A percentile compares a stretch with the other conserved stretches of the same genome.
Conservation (phyloP, 2,329 filamentous ascomycete species). For the Colletotrichum lindemuthianum region DNA sequence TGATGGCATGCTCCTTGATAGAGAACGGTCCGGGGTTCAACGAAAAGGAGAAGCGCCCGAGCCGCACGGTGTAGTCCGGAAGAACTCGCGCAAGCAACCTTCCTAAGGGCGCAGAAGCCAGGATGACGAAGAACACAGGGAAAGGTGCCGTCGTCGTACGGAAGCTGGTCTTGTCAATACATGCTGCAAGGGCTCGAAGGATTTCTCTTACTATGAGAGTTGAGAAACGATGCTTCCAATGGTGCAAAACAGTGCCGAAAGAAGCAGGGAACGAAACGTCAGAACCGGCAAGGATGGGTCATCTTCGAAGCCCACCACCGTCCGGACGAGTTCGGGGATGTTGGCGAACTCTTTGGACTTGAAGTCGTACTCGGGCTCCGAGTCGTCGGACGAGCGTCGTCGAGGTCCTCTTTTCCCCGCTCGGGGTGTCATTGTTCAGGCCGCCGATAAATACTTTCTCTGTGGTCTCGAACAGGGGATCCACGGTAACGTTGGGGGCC, state of each 20-base stretch:
- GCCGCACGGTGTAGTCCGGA: slow-evolving; percentile 58
- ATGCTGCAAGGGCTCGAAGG: too few relatives aligned
- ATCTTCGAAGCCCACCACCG: slow-evolving; percentile 66
- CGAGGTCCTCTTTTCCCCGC: background rate
- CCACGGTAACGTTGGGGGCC: slow-evolving; percentile 4
- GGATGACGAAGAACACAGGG: slow-evolving; percentile 70
- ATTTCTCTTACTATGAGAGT: slow-evolving; percentile 19
- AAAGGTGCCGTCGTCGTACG: slow-evolving; percentile 68
- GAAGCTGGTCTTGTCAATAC: slow-evolving; percentile 58
- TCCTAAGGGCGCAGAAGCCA: slow-evolving; percentile 65
- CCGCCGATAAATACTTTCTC: slow-evolving; percentile 24
- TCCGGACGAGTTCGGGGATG: slow-evolving; percentile 53
- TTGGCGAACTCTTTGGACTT: slow-evolving; percentile 29
- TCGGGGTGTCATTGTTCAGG: slow-evolving; percentile 3
- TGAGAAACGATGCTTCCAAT: slow-evolving; percentile 26
- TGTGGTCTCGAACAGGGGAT: slow-evolving; percentile 17
- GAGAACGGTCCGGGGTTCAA: slow-evolving; percentile 67
- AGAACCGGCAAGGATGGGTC: slow-evolving; percentile 65
- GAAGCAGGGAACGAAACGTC: slow-evolving; percentile 69
- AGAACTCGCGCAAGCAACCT: slow-evolving; percentile 61
- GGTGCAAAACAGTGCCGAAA: slow-evolving; percentile 47
- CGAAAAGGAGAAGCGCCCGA: slow-evolving; percentile 60
- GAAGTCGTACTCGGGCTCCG: slow-evolving; percentile 31
- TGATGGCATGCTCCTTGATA: slow-evolving; percentile 67
- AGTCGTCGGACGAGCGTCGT: slow-evolving; percentile 10